Percentiles rank a stretch among this genome's conserved stretches.
Evolutionary conservation across 2,329 filamentous ascomycete genomes (phyloP).

Genomic region (Talaromyces marneffei): DNA sequence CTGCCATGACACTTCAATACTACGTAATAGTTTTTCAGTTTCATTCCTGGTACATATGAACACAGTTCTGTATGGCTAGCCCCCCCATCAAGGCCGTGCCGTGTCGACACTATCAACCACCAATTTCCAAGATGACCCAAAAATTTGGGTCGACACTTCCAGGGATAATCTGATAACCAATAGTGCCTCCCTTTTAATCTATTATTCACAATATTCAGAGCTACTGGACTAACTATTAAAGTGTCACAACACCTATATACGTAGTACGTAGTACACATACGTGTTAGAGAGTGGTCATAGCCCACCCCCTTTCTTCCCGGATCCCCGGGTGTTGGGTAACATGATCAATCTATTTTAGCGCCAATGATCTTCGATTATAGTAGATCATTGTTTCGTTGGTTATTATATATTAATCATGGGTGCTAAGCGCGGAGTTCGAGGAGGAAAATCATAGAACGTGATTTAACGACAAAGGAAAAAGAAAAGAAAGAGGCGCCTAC

Average conservation of each 20-base stretch:
- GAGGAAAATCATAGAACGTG: neutral
- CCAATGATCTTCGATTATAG: neutral
- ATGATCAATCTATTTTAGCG: slow-evolving; percentile 5
- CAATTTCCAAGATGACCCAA: neutral
- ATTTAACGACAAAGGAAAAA: neutral
- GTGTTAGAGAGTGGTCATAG: neutral
- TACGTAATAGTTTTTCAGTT: neutral
- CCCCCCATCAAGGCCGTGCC: neutral
- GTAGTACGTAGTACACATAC: neutral
- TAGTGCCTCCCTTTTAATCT: neutral
- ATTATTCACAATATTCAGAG: neutral
- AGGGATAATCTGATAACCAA: neutral
- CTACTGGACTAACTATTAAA: neutral
- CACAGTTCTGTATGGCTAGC: too few relatives aligned
- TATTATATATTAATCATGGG: slow-evolving; percentile 3
- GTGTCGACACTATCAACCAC: neutral
- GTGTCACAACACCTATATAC: neutral
- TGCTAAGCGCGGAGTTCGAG: slow-evolving; percentile 1
- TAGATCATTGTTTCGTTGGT: neutral
- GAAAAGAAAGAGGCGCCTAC: neutral
- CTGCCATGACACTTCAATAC: neutral
- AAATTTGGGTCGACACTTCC: neutral
- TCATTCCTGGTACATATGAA: too few relatives aligned
- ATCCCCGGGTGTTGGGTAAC: slow-evolving; percentile 1
- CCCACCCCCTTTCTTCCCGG: neutral